Base-by-base conservation (phyloP, 768 basidiomycete species). In the Termitomyces sp. region DNA sequence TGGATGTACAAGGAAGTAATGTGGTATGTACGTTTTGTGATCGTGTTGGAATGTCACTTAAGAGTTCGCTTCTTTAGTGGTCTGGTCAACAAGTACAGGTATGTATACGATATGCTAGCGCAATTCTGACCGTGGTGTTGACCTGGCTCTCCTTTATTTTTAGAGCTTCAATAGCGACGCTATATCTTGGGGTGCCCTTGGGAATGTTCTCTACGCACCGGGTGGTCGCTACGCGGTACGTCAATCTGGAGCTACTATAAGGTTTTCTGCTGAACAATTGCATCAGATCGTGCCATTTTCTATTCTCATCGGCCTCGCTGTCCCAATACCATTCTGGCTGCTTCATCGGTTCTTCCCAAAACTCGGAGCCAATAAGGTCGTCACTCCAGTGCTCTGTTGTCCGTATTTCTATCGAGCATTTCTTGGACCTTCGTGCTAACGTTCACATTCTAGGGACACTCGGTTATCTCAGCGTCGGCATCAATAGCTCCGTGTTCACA, bases 131-230 rank as follows among this genome's bases (percentile, higher is more conserved):
- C 16, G 22, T 53, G 34, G 30, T 20, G 18, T 50, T 20, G 26
- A 39, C 13, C 32, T 34, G 36, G 12, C 33, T 44, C 13, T n/a
- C n/a, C n/a, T n/a, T n/a, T 43, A 70, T 68, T 73, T 79, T 2
- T 77, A 80, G 69, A 66, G 68, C 9, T 82, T 80, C 66, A 83
- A 83, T 69, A 78, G 74, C 46, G 76, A 73, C 53, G 82, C 82
- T 10, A 75, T 83, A 43, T 75, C 82, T 0, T 84, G 82, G 81
- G 82, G 83, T 32, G 82, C 79, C 1, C 77, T 83, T 30, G 79
- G 76, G 10, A 77, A 79, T 59, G 73, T 74, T 33, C 67, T 81
- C 3, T 82, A 77, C 59, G 74, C 74, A 4, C 73, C 76, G 1
- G 77, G 76, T 18, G 72, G 74, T 2, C 72, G 73, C 9, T 82